Evolutionary conservation across 108 stramenopile genomes (phyloP), one percentile per base, ranked within the genome.

Genomic region (Chaetoceros tenuissimus): DNA sequence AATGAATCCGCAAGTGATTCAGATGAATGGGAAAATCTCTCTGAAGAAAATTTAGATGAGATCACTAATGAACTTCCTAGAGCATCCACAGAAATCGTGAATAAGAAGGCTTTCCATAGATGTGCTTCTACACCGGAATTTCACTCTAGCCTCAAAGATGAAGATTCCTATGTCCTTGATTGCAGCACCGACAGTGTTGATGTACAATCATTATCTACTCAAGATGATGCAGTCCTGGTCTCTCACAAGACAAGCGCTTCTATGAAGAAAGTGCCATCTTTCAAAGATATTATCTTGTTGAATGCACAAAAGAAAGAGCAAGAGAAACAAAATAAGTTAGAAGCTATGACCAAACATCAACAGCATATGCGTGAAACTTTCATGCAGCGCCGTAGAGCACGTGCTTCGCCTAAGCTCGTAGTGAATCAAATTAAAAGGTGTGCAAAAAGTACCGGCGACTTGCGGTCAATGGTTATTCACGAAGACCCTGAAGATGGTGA

Each of bases 371-470:
- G 34, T 40, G 34, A 40, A 10, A 10, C 13, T 5, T 5, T 13
- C 34, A 40, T 40, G 34, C 34, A 13, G 13, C n/a, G n/a, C n/a
- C 34, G 34, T 40, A 40, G 34, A 40, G 13, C 5, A 40, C 8
- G 34, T 40, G 13, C 5, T 13, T 10, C 8, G 34, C 63, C 73
- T 1, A 74, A 55, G 46, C 60, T 75, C 34, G 69, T 75, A 18
- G 74, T 75, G 16, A 46, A 20, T 20, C 53, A 53, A 24, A 72
- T 77, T 48, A 63, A 51, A 28, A 65, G 73, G 16, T 57, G 66
- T 53, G 40, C 66, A 20, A 72, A 64, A 46, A 77, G 75, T 40
- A 77, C 62, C n/a, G 75, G 70, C 2, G 66, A 77, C 44, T 60
- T 77, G 45, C 28, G 27, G 30, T 48, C 59, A 17, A 27, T 77